Conservation (phyloP, 148 eudicot genomes). For the Beta vulgaris region DNA sequence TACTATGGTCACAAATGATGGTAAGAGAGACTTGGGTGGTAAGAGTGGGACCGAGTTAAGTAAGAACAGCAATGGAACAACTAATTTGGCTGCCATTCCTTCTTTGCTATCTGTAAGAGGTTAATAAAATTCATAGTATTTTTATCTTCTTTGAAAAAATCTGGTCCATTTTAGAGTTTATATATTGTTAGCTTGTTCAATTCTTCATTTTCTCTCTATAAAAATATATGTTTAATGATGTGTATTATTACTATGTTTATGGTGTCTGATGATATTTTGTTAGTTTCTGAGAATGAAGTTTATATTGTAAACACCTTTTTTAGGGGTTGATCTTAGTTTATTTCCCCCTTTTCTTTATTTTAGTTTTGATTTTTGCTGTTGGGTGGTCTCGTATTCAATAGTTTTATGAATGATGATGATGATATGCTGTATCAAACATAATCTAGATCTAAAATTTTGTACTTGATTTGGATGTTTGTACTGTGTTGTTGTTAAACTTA, state of each 20-base stretch:
- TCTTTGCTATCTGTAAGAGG: constrained; percentile 67
- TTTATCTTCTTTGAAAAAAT: no score
- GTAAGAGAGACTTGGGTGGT: constrained; percentile 16
- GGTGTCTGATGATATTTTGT: background rate
- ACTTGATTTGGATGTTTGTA: background rate
- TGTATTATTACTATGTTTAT: background rate
- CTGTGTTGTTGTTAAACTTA: background rate
- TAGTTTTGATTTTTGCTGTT: background rate
- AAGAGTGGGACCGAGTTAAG: background rate
- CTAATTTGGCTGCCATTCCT: constrained; percentile 69
- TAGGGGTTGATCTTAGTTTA: no score
- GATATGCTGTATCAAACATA: background rate
- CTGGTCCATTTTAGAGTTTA: no score
- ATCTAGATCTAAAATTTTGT: background rate
- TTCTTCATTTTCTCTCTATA: background rate
- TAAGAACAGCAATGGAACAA: constrained; percentile 23
- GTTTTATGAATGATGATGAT: background rate
- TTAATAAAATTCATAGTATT: constrained; percentile 16
- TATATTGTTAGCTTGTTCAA: no score
- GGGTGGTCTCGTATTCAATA: background rate
- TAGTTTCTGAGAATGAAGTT: background rate
- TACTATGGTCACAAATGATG: background rate
- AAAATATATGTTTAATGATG: no score
- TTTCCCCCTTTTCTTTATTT: no score
- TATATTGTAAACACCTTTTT: background rate